Base-by-base conservation (phyloP, 148 eudicot species). In the Camellia sinensis region DNA sequence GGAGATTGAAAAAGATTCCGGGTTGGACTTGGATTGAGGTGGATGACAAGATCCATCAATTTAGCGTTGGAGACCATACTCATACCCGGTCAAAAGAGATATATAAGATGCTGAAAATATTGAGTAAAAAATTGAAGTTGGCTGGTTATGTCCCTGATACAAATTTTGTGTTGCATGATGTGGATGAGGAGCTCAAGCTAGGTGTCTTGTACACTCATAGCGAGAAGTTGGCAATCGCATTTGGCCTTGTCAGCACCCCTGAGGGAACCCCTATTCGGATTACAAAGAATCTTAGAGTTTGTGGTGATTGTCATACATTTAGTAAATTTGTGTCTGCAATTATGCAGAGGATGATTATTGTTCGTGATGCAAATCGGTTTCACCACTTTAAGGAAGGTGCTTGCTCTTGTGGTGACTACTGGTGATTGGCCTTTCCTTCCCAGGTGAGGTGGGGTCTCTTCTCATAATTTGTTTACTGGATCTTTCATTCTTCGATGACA, bases 1-100 rank as follows among this genome's bases (percentile, higher is more conserved):
- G 62, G 22, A 82, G 70, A 22, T 57, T 85, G 80, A 82, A 73
- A 40, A 82, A 82, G 71, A 60, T 76, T 56, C 81, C 81, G 2
- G 85, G 87, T 67, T 79, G 83, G 76, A 82, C 83, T 67, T 76
- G 79, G 82, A 79, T 79, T 60, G 85, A 85, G 81, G 37, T 83
- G 64, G 67, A 82, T 46, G 76, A 77, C 43, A 78, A 65, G 56
- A 67, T 82, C 52, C 73, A 82, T 54, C 77, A 68, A 63, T 86
- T 86, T 66, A 71, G 75, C 22, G 84, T 81, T 52, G 82, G 84
- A 41, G 82, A 79, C 22, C 71, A 46, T 48, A 78, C 80, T 54
- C 82, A 86, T 70, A 74, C 72, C 54, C 40, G 29, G 48, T 63
- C 81, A 1, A 71, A 63, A 59, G 82, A 83, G 60, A 86, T 86